phyloP scores from a whole-genome alignment of 331 rosid genomes.

The Phaseolus coccineus region DNA sequence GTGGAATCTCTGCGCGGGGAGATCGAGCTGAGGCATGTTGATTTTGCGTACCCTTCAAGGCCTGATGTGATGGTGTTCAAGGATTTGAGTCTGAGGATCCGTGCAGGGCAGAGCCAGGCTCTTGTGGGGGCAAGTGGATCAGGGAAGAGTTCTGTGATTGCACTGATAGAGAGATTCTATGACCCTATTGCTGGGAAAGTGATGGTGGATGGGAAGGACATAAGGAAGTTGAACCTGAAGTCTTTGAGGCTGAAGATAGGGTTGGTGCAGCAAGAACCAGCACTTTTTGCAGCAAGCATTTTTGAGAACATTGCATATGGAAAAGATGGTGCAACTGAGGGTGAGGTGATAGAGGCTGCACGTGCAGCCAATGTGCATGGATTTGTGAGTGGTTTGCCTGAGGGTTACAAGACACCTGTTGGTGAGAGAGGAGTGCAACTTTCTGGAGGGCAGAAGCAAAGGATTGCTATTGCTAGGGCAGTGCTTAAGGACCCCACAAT shows the following conservation, averaged over 20 bases:
- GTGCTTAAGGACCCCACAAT: conserved; percentile 93
- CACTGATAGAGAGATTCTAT: conserved; percentile 87
- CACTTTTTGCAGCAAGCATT: conserved; percentile 86
- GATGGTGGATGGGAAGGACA: conserved; percentile 94
- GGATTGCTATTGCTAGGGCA: conserved; percentile 97
- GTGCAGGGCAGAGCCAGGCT: conserved; percentile 94
- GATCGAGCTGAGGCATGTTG: conserved; percentile 93
- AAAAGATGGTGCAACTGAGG: conserved; percentile 84
- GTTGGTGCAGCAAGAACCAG: conserved; percentile 97
- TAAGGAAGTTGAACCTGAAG: conserved; percentile 73
- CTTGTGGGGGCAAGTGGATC: conserved; percentile 99
- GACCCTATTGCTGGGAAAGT: conserved; percentile 92
- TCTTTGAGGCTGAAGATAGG: conserved; percentile 87
- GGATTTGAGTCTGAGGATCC: conserved; percentile 82
- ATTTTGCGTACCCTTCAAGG: conserved; percentile 90
- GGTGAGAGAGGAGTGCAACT: conserved; percentile 98
- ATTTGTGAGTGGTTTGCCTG: conserved; percentile 89
- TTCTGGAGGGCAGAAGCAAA: conserved; percentile 97
- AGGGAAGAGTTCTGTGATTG: conserved; percentile 94
- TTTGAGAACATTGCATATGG: conserved; percentile 95
- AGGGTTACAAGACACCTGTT: conserved; percentile 94
- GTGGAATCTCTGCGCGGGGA: conserved; percentile 90
- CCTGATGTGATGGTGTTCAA: conserved; percentile 93
- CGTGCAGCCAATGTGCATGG: conserved; percentile 83
- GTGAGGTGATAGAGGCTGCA: conserved; percentile 90